Evolutionary conservation across 2,329 filamentous ascomycete genomes (phyloP).

Genomic region (Claviceps africana): DNA sequence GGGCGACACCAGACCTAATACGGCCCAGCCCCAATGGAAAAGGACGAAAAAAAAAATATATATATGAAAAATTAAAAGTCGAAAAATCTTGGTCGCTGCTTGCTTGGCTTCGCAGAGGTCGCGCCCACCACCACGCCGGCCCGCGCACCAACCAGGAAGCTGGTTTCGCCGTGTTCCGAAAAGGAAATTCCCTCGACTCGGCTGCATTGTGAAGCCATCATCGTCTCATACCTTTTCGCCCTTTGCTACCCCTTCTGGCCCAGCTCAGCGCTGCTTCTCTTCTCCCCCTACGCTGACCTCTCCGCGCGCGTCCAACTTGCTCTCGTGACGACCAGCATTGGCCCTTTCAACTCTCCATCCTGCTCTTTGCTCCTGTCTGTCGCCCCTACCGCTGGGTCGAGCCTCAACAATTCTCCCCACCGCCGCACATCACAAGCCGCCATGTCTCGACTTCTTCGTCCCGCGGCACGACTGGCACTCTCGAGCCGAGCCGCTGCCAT

Average conservation of each 20-base stretch:
- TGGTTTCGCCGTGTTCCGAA: conserved; percentile 9
- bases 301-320: not conserved
- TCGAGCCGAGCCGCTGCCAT: conserved; percentile 25
- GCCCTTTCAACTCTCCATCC: conserved; percentile 6
- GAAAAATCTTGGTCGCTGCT: conserved; percentile 6
- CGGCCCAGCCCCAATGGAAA: conserved; percentile 7
- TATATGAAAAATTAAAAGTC: not conserved
- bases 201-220: conserved; percentile 5
- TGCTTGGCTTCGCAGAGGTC: not conserved
- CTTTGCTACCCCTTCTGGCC: not conserved
- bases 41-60: conserved; percentile 10
- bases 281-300: not conserved
- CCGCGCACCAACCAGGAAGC: conserved; percentile 6
- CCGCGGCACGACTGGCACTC: conserved; percentile 33
- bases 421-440: conserved; percentile 8
- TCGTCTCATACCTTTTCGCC: conserved; percentile 2
- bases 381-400: not conserved
- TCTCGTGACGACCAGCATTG: conserved; percentile 7
- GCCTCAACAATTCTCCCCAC: conserved; percentile 6
- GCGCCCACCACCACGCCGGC: not conserved
- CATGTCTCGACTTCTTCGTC: conserved; percentile 40
- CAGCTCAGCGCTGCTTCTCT: not conserved
- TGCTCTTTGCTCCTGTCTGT: not conserved
- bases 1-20: not conserved
- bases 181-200: conserved; percentile 10